Conservation (phyloP, 441 rosid genomes). For the Pelargonium myrrhifolium region DNA sequence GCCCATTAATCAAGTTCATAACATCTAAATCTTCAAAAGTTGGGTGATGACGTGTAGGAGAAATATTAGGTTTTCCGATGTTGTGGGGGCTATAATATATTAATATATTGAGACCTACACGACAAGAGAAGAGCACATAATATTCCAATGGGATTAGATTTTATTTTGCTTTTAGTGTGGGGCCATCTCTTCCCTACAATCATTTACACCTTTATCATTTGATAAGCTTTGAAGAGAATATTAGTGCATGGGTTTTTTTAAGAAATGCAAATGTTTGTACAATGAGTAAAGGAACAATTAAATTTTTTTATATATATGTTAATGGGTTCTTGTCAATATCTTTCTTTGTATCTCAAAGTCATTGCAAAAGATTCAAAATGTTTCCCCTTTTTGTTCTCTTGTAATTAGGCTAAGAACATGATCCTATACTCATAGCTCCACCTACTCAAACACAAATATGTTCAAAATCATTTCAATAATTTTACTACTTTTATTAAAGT, state of each 20-base stretch:
- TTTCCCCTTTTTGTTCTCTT: background rate
- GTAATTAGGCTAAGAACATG: background rate
- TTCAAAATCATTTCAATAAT: background rate
- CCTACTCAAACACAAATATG: background rate
- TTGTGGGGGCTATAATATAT: background rate
- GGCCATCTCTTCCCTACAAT: constrained; percentile 2
- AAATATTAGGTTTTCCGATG: background rate
- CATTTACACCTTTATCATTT: background rate
- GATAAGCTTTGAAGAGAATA: no score
- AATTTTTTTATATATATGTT: background rate
- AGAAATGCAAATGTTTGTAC: background rate
- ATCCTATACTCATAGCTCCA: constrained; percentile 2
- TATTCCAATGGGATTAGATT: constrained; percentile 1
- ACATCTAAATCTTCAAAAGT: no score
- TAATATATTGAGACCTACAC: background rate
- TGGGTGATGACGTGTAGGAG: no score
- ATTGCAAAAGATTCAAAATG: constrained; percentile 1
- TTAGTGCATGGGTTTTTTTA: background rate
- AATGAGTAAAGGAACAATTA: background rate
- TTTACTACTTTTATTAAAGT: no score
- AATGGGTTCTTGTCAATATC: background rate
- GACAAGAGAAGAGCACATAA: no score
- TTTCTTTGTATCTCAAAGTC: constrained; percentile 5
- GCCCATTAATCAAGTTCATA: no score
- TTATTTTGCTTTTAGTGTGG: background rate